These are phyloP conservation scores for Diaporthe humulicola DNA, from an alignment of 2,329 filamentous ascomycete species.

Conservation along the genomic window DNA sequence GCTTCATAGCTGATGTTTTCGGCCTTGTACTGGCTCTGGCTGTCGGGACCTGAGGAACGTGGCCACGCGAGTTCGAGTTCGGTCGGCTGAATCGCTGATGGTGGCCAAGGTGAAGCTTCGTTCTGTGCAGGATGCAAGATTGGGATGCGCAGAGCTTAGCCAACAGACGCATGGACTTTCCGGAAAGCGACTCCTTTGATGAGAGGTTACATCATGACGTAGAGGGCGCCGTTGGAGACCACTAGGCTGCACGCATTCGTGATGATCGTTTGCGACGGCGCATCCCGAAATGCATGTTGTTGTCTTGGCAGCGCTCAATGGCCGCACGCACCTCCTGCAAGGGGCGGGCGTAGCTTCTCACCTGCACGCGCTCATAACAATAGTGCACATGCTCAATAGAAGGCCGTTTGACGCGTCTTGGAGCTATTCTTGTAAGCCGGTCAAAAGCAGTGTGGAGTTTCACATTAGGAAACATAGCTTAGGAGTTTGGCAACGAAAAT, in stretches of 20 bases:
- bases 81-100: neutral
- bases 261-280: slow-evolving; percentile 8
- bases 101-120: neutral
- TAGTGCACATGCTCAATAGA: neutral
- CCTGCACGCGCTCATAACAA: neutral
- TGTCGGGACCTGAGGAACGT: neutral
- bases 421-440: neutral
- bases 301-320: slow-evolving; percentile 12
- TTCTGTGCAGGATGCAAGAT: slow-evolving; percentile 10
- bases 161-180: neutral
- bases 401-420: too few species aligned
- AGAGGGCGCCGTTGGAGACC: slow-evolving; percentile 19
- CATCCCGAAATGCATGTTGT: slow-evolving; percentile 9
- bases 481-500: neutral
- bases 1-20: neutral
- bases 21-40: neutral
- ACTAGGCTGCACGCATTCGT: slow-evolving; percentile 10
- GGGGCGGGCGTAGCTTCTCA: neutral
- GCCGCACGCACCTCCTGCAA: slow-evolving; percentile 2
- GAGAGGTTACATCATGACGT: slow-evolving; percentile 28
- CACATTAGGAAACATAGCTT: neutral
- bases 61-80: neutral
- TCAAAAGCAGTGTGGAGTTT: neutral
- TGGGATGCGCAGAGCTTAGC: slow-evolving; percentile 3
- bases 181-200: slow-evolving; percentile 3